Conservation (phyloP, 2,329 filamentous ascomycete species). For the Aureobasidium subglaciale region DNA sequence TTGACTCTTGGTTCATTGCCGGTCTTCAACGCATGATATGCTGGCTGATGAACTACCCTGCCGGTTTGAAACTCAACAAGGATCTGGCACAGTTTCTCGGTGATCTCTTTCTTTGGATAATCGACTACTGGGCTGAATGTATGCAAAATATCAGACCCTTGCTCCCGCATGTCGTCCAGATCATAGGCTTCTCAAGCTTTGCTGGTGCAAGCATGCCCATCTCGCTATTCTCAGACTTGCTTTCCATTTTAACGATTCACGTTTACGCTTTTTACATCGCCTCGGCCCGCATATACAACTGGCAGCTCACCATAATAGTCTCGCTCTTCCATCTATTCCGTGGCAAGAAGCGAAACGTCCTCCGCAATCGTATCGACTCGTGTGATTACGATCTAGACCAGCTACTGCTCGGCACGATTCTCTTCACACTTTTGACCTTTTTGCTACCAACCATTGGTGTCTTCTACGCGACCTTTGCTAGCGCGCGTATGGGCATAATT, state of each 20-base stretch:
- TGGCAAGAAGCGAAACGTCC: conserved; percentile 94
- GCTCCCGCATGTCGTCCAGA: conserved; percentile 79
- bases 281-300: conserved; percentile 93
- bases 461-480: conserved; percentile 94
- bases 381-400: conserved; percentile 99
- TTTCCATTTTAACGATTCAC: conserved; percentile 86
- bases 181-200: conserved; percentile 91
- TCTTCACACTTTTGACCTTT: conserved; percentile 94
- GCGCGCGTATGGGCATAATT: conserved; percentile 91
- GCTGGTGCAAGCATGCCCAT: conserved; percentile 96
- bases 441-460: conserved; percentile 89
- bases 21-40: conserved; percentile 81
- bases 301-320: conserved; percentile 93
- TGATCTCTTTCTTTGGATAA: conserved; percentile 95
- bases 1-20: conserved; percentile 78
- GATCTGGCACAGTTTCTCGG: conserved; percentile 91
- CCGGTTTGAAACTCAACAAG: conserved; percentile 88
- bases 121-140: conserved; percentile 90
- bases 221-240: conserved; percentile 85
- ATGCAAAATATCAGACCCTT: conserved; percentile 70
- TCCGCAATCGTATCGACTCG: conserved; percentile 94
- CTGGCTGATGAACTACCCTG: conserved; percentile 95
- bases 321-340: conserved; percentile 98
- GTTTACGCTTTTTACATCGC: conserved; percentile 98
- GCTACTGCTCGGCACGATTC: conserved; percentile 86